Evolutionary conservation across 2,329 filamentous ascomycete species (phyloP), one percentile per base, ranked within the genome.

Genomic region (Ascochyta fabae): DNA sequence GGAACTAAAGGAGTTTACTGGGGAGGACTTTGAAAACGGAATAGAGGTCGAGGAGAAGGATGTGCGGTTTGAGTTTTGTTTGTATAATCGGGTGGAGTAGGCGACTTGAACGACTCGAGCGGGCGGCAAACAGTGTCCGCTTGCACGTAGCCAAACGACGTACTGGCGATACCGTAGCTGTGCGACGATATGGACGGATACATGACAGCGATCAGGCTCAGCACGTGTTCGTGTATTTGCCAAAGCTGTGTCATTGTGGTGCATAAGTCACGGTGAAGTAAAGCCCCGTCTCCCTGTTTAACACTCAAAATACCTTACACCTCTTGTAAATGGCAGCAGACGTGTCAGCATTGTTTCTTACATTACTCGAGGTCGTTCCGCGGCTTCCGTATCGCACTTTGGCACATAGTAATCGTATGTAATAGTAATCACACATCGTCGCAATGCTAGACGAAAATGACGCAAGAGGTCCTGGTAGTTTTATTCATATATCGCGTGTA

Each of bases 1-100:
- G 35, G 83, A 84, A 63, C 70, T 92, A 65, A 80, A 84, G 68
- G 75, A 66, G 7, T 93, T 87, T 82, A 84, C 86, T 2, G 90
- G 89, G 0, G 88, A 92, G 75, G 79, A 81, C 24, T 80, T 87
- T 9, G 77, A 81, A 40, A 82, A 79, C 38, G 83, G 79, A 38
- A 85, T 81, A 1, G 71, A 81, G 31, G 81, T 87, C 65, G 82
- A 83, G 64, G 90, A 94, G 75, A 83, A 82, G 15, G 86, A 82
- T 6, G 85, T 84, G 5, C 74, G 76, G 69, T 92, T 91, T 74
- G 83, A 88, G 73, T 91, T 90, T 77, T 84, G 90, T 74, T 84
- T 92, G 84, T 92, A 87, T 19, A 56, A 47, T 12, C 44, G 51
- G 52, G 50, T 61, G 35, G 43, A 39, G 16, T 50, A 27, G 42